These are phyloP conservation scores for Kondoa malvinella DNA, from an alignment of 768 basidiomycete species.

Conservation along the genomic window DNA sequence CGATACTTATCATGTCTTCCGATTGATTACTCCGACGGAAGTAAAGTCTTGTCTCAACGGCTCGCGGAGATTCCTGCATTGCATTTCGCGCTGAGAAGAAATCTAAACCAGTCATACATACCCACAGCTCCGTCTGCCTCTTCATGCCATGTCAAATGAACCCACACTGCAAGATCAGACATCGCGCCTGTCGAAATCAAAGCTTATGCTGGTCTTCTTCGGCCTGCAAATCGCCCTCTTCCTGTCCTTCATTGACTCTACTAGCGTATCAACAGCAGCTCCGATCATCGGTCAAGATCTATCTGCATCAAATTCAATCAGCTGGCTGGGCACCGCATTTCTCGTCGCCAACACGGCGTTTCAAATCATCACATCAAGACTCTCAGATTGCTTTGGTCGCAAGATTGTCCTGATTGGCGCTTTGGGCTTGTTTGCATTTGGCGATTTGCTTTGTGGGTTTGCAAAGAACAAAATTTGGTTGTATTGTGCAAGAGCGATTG, in stretches of 20 bases:
- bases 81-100: too few relatives aligned
- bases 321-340: constrained; percentile 30
- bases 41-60: not conserved
- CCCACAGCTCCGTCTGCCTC: too few relatives aligned
- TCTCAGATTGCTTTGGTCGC: constrained; percentile 25
- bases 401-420: constrained; percentile 28
- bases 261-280: constrained; percentile 17
- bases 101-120: too few relatives aligned
- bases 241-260: constrained; percentile 28
- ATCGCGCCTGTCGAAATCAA: not conserved
- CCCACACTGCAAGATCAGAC: not conserved
- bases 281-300: constrained; percentile 28
- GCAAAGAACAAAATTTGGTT: constrained; percentile 28
- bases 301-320: constrained; percentile 24
- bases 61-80: too few relatives aligned
- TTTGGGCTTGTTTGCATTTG: constrained; percentile 27
- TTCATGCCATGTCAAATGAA: not conserved
- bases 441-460: constrained; percentile 30
- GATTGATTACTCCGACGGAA: not conserved
- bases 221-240: constrained; percentile 29
- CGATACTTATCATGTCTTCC: too few relatives aligned
- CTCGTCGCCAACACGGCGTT: constrained; percentile 26
- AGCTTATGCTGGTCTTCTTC: constrained; percentile 21
- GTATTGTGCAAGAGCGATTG: constrained; percentile 28
- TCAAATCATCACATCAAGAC: constrained; percentile 26